Base-by-base conservation (phyloP, 345 rosid species). In the Populus tremula region DNA sequence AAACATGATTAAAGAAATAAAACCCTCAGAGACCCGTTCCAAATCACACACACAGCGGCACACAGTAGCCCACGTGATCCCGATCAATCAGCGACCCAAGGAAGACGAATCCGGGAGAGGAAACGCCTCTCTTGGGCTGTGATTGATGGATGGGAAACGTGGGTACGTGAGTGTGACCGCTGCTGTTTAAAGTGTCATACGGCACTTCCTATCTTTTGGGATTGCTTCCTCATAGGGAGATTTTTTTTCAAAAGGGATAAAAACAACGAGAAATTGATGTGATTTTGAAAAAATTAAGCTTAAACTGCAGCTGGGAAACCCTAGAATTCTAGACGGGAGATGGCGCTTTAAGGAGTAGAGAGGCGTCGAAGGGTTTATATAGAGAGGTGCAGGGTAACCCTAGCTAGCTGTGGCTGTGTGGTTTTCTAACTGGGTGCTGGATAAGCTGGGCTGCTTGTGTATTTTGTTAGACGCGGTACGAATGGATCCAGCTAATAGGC, bases 141-240 rank as follows among this genome's bases (percentile, higher is more conserved):
- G 65, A 67, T 43, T 67, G 82, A 80, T 16, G 82, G 84, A 71
- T 49, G 81, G 81, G 78, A 69, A 72, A 35, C 78, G 64, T 13
- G 23, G 69, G 29, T 25, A 77, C 50, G 43, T 71, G 38, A 56
- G 50, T 49, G 62, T 18, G 71, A 78, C 79, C 78, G 65, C 81
- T 73, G 82, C 75, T 83, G 77, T 36, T 73, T 82, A 74, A 77
- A 84, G 89, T 84, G 91, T 88, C 91, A 88, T 84, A 88, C 91
- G 88, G 88, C 91, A 87, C 91, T 88, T 87, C 90, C 90, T 88
- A 88, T 88, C 88, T 76, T 69, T 39, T 71, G 89, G 91, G 91
- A 77, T 9, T 50, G 69, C 87, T 85, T 88, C 89, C 81, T 88
- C 91, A 88, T 77, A 6, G 88, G 86, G 83, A 23, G 36, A 61